phyloP scores from a whole-genome alignment of 2,329 filamentous ascomycete genomes.

The Aspergillus sp. region DNA sequence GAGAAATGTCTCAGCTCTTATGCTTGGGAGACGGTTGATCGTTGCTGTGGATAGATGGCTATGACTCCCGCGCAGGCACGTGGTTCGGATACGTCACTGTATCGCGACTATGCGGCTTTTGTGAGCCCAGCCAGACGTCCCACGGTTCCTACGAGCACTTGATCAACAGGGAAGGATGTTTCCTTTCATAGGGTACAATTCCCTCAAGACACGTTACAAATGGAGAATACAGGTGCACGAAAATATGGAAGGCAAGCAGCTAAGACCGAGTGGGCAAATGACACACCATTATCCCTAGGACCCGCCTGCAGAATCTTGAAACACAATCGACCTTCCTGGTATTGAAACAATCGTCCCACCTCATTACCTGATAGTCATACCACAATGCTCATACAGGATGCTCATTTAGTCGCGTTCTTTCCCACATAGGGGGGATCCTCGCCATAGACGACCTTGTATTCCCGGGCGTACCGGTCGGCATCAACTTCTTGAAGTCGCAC shows the following conservation, averaged over 20 bases:
- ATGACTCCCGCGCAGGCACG: not conserved
- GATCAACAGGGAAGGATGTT: not conserved
- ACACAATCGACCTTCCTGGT: not conserved
- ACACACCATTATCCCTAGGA: not conserved
- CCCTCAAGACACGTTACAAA: not conserved
- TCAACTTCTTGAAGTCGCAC: constrained; percentile 29
- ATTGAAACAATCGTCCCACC: not conserved
- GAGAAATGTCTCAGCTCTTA: not conserved
- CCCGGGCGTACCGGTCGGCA: constrained; percentile 35
- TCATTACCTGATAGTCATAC: not conserved
- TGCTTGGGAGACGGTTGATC: not conserved
- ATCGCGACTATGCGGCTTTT: not conserved
- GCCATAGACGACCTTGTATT: constrained; percentile 42
- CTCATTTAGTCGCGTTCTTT: not conserved
- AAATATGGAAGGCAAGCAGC: not conserved
- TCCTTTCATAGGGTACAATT: not conserved
- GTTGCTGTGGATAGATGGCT: not conserved
- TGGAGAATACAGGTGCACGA: not conserved
- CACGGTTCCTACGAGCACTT: not conserved
- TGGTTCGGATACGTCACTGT: not conserved
- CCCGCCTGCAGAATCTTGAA: not conserved
- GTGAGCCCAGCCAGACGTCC: not conserved
- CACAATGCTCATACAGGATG: not conserved
- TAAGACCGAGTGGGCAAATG: not conserved
- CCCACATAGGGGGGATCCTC: constrained; percentile 19